Evolutionary conservation across 2,329 filamentous ascomycete genomes (phyloP), one percentile per base, ranked within the genome.

Genomic region (Penicillium brevicompactum): DNA sequence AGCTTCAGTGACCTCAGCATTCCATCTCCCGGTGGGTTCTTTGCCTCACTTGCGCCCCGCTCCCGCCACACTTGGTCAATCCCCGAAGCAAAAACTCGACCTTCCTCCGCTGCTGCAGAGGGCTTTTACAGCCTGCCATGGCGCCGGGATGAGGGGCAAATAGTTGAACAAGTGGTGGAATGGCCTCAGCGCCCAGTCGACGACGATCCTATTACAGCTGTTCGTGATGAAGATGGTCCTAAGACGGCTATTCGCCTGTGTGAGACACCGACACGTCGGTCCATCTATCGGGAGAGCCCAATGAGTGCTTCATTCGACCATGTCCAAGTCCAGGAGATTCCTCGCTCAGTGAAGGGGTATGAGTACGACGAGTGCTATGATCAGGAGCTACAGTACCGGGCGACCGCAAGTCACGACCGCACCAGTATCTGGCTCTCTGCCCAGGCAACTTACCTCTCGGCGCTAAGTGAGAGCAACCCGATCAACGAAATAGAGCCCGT

Each of bases 11-110:
- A 84, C 56, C 82, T 97, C 18, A 92, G 92, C 24, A 92, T 97
- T 32, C 93, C 92, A 5, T 97, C 93, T 0, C 93, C 93, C 0
- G 89, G 91, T 24, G 91, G 89, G 1, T 97, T 97, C 80, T 97
- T 97, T 74, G 90, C 90, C 2, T 91, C 89, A 0, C 82, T 97
- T 27, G 90, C 89, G 37, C 85, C 88, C 3, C 84, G 85, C 50
- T 86, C 88, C 37, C 86, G 92, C 49, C 86, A 87, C 67, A 94
- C 92, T 11, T 97, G 93, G 93, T 86, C 91, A 67, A 77, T 87
- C 56, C 80, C 82, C 10, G 76, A 77, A 27, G 77, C 74, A 62
- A 80, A 81, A 18, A 81, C 82, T 11, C 81, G 84, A 7, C 92
- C 92, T 1, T 93, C 91, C 0, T 96, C 93, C 1, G 91, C 91